Evolutionary conservation across 495 filamentous ascomycete genomes (phyloP).

Genomic region (Aspergillus biplanus): DNA sequence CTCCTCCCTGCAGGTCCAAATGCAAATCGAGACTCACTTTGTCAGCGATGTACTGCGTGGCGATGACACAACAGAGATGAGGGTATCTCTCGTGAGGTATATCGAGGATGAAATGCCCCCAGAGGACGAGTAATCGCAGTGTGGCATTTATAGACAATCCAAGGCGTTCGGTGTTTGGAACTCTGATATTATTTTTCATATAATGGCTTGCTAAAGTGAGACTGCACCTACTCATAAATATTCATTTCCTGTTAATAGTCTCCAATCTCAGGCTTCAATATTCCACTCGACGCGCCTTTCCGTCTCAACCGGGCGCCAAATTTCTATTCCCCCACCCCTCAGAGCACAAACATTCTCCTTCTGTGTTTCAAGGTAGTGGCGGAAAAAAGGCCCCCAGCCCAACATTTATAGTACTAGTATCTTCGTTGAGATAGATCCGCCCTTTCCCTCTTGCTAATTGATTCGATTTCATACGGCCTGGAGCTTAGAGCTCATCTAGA

Average conservation of each 20-base stretch:
- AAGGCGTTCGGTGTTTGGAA: conserved; percentile 32
- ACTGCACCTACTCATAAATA: background rate
- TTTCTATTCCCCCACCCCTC: too few species aligned
- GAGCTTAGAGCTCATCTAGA: too few species aligned
- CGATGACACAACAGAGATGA: conserved; percentile 96
- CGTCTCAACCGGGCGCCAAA: too few species aligned
- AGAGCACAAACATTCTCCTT: too few species aligned
- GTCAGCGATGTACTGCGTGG: conserved; percentile 92
- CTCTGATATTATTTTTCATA: conserved; percentile 10
- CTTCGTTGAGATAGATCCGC: too few species aligned
- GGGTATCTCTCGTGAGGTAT: conserved; percentile 87
- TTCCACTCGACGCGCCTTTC: too few species aligned
- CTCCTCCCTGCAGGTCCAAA: conserved; percentile 70
- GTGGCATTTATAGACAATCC: conserved; percentile 6
- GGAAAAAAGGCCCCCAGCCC: too few species aligned
- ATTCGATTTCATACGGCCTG: too few species aligned
- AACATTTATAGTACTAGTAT: too few species aligned
- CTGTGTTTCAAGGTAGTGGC: too few species aligned
- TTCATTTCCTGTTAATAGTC: background rate
- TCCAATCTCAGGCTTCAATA: too few species aligned
- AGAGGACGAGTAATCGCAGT: conserved; percentile 75
- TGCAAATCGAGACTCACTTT: conserved; percentile 98
- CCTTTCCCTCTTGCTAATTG: too few species aligned
- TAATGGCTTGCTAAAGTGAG: background rate
- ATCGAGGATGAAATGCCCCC: conserved; percentile 98